Base-by-base conservation (phyloP, 1,284 basidiomycete species). In the Cryptococcus floricola region DNA sequence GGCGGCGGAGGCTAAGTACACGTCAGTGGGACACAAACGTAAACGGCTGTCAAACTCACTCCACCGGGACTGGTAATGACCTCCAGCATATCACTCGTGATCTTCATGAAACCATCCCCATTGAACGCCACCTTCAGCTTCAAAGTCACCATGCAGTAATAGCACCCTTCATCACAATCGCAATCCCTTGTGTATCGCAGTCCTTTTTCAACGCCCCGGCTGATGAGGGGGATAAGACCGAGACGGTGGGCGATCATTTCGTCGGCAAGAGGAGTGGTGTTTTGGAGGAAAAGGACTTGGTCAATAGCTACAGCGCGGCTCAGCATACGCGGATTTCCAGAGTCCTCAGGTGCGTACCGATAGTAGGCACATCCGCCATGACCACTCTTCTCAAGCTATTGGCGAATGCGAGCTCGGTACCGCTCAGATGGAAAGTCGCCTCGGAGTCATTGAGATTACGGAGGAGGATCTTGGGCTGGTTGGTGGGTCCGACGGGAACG, bases 211-310 rank as follows among this genome's bases (percentile, higher is more conserved):
- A 89, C 93, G 61, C 87, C 87, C 45, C 84, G 80, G 73, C 91
- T 95, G 48, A 89, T 81, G 19, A 99, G 80, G 7, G 96, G 96
- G 23, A 99, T 83, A 84, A 98, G 87, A 23, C 96, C 96, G 25
- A 99, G 81, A 45, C 96, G 85, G 76, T 99, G 96, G 0, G 93
- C 91, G 59, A 99, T 87, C 80, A 96, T 96, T 79, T 99, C 96
- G 77, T 99, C 96, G 1, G 95, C 90, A 37, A 99, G 79, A 4
- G 98, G 94, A 0, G 89, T 87, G 8, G 92, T 95, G 74, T 99
- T 99, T 56, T 84, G 84, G 61, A 88, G 83, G 64, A 98, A 88
- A 74, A 95, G 90, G 3, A 98, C 95, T 78, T 95, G 87, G 79
- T 98, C 96, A 67, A 99, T 98, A 27, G 94, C 95, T 53, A 49